Evolutionary conservation across 208 protist species (phyloP).

Genomic region (Trypanosoma avium): DNA sequence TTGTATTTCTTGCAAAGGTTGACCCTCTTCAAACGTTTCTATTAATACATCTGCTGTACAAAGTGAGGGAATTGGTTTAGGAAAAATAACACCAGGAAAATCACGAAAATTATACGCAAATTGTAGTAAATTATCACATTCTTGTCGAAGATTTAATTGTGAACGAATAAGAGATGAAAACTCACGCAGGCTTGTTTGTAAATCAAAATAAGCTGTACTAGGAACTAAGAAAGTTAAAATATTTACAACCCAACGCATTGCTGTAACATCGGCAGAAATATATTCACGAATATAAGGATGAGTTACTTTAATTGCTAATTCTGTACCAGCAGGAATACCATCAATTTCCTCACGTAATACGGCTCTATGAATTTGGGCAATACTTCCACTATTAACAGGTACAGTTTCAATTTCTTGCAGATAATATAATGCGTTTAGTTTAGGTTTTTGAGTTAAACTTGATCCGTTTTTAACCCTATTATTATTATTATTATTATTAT

Average conservation of each 20-base stretch:
- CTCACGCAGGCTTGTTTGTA: constrained; percentile 62
- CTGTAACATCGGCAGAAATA: constrained; percentile 70
- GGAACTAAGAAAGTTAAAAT: constrained; percentile 56
- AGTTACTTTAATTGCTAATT: constrained; percentile 90
- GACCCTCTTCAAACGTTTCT: constrained; percentile 89
- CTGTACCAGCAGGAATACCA: constrained; percentile 73
- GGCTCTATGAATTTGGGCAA: constrained; percentile 91
- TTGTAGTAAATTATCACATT: constrained; percentile 83
- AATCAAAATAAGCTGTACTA: constrained; percentile 57
- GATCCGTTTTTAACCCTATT: no score
- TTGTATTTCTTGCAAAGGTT: constrained; percentile 59
- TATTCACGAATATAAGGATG: constrained; percentile 81
- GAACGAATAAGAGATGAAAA: constrained; percentile 79
- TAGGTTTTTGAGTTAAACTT: no score
- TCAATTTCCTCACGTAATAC: constrained; percentile 71
- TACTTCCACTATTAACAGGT: constrained; percentile 90
- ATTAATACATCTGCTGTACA: constrained; percentile 70
- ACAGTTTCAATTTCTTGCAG: constrained; percentile 73
- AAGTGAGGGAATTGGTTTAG: constrained; percentile 64
- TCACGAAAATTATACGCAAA: constrained; percentile 86
- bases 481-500: no score
- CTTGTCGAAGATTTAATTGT: constrained; percentile 86
- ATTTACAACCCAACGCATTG: constrained; percentile 61
- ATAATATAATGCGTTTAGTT: constrained; percentile 48
- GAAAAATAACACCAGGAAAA: constrained; percentile 79